Evolutionary conservation across 257 asterid genomes (phyloP).

Genomic region (Przewalskia tangutica): DNA sequence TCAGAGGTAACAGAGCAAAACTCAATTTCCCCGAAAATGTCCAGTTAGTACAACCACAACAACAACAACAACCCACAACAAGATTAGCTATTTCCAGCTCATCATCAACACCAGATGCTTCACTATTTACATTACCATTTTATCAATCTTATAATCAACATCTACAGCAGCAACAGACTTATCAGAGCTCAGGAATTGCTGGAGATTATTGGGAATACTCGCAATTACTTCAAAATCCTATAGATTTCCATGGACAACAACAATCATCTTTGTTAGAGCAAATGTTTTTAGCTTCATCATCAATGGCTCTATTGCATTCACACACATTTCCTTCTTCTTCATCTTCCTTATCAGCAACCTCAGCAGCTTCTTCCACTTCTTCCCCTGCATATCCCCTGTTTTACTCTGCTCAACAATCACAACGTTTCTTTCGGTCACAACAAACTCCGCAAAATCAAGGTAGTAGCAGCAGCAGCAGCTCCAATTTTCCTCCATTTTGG

Average conservation of each 20-base stretch:
- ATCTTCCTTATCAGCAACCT: conserved; percentile 1
- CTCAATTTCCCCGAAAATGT: conserved; percentile 83
- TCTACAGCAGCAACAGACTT: background rate
- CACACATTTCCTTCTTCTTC: conserved; percentile 20
- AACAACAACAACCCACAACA: background rate
- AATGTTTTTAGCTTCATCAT: conserved; percentile 41
- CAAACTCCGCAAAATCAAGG: conserved; percentile 25
- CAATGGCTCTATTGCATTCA: conserved; percentile 34
- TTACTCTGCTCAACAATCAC: conserved; percentile 36
- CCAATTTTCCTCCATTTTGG: conserved; percentile 37
- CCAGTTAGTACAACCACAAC: conserved; percentile 26
- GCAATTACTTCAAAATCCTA: conserved; percentile 42
- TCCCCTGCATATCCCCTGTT: conserved; percentile 35
- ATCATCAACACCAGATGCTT: background rate
- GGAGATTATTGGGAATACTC: conserved; percentile 67
- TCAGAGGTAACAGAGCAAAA: conserved; percentile 79
- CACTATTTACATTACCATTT: conserved; percentile 2
- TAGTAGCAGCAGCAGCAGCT: conserved; percentile 11
- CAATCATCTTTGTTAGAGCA: conserved; percentile 29
- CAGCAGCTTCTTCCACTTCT: conserved; percentile 5
- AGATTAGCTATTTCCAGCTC: conserved; percentile 9
- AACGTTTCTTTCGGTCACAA: conserved; percentile 26
- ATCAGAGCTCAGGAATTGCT: conserved; percentile 13
- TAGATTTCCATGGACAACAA: conserved; percentile 28
- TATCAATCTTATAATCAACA: conserved; percentile 15